Evolutionary conservation across 1,139 yeast species (phyloP).

Genomic region (Debaryomyces coudertii): DNA sequence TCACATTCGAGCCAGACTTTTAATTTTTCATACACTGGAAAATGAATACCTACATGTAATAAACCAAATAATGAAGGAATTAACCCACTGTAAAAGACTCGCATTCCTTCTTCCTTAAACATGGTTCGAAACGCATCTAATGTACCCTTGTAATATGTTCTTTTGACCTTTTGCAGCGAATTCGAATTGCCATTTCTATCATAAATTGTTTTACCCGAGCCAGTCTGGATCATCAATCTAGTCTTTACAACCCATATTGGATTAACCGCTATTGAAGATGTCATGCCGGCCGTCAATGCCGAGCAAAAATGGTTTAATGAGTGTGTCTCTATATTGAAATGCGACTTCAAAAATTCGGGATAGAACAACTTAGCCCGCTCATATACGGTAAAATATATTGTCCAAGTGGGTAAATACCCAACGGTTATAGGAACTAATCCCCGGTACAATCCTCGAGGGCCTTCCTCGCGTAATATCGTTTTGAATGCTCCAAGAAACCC

Average conservation of each 20-base stretch:
- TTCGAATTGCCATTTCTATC: conserved; percentile 21
- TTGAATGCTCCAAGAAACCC: conserved; percentile 66
- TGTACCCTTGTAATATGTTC: conserved; percentile 69
- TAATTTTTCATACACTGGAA: conserved; percentile 89
- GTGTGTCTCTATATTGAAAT: conserved; percentile 43
- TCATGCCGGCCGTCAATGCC: conserved; percentile 89
- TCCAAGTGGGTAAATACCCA: conserved; percentile 98
- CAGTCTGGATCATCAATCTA: conserved; percentile 85
- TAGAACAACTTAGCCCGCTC: conserved; percentile 67
- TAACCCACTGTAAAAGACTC: conserved; percentile 87
- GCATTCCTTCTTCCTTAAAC: conserved; percentile 76
- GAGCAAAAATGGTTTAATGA: conserved; percentile 69
- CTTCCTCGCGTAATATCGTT: conserved; percentile 74
- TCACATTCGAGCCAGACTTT: conserved; percentile 52
- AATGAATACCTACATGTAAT: conserved; percentile 93
- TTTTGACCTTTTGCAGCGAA: conserved; percentile 7
- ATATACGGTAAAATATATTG: conserved; percentile 88
- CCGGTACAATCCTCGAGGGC: conserved; percentile 78
- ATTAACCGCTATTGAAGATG: conserved; percentile 84
- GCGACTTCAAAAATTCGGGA: conserved; percentile 28
- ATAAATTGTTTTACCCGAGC: conserved; percentile 44
- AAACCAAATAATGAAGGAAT: conserved; percentile 90
- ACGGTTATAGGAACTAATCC: conserved; percentile 89
- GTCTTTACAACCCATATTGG: conserved; percentile 99
- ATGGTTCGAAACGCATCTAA: conserved; percentile 81